Evolutionary conservation across 306 rosid species (phyloP), one percentile per base, ranked within the genome.

Genomic region (Pterocarpus santalinus): DNA sequence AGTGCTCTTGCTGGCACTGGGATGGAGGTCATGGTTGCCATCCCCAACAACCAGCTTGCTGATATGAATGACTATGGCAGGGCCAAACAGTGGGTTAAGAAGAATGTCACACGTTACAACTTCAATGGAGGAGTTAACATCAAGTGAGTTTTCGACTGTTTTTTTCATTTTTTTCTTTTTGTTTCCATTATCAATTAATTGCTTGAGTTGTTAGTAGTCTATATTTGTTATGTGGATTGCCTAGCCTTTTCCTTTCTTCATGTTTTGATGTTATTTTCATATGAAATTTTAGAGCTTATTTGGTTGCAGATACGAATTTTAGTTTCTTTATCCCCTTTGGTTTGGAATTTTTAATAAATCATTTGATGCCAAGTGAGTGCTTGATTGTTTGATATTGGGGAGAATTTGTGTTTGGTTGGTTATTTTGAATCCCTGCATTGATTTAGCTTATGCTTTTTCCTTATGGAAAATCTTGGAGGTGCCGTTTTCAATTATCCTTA

Each of bases 21-120:
- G 44, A 87, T 96, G 39, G 97, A 96, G 88, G 99, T 96, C 73
- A 91, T 96, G 97, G 92, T 96, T 67, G 99, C 97, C 33, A 96
- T 96, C 58, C 99, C 98, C 22, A 96, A 96, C 63, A 95, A 90
- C 36, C 97, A 93, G 76, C 98, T 96, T 58, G 84, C 78, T 33
- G 89, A 34, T 1, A 89, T 96, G 97, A 86, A 75, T 60, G 78
- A 84, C 79, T 90, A 82, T 76, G 76, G 70, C 10, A 85, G 94
- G 8, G 99, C 98, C 39, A 78, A 87, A 73, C 83, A 86, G 53
- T 96, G 99, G 99, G 99, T 96, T 58, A 82, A 72, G 82, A 88
- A 86, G 73, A 96, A 90, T 35, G 90, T 96, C 36, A 89, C 94
- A 2, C 92, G 91, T 58, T 93, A 85, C 78, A 82, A 77, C 88